These are phyloP conservation scores for Hippophae rhamnoides DNA, from an alignment of 306 rosid species.

Conservation along the genomic window DNA sequence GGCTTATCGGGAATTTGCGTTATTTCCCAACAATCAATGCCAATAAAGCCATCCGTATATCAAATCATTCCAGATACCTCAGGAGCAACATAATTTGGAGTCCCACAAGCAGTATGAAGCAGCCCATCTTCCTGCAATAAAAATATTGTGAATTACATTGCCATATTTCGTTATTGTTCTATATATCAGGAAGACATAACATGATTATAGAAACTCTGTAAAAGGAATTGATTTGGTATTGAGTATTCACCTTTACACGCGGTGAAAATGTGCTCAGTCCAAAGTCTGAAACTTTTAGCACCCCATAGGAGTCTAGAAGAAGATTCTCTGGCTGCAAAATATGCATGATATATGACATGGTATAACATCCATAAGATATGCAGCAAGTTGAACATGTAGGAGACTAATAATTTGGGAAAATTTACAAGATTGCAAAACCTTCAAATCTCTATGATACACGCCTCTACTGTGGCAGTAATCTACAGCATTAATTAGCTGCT, in stretches of 20 bases:
- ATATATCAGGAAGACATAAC: too few species aligned
- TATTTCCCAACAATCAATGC: too few species aligned
- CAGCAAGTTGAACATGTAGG: not conserved
- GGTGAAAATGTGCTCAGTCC: conserved; percentile 94
- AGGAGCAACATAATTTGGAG: conserved; percentile 96
- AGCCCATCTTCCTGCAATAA: conserved; percentile 70
- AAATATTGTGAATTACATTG: conserved; percentile 12
- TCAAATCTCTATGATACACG: conserved; percentile 84
- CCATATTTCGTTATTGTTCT: not conserved
- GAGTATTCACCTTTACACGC: conserved; percentile 74
- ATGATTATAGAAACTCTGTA: not conserved
- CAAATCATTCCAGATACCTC: conserved; percentile 49
- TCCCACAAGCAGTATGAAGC: conserved; percentile 94
- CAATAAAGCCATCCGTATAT: conserved; percentile 8
- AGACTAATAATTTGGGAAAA: not conserved
- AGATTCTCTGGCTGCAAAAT: conserved; percentile 74
- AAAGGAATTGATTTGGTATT: conserved; percentile 1
- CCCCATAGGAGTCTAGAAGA: conserved; percentile 61
- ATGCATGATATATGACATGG: not conserved
- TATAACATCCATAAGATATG: not conserved
- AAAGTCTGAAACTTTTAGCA: conserved; percentile 90
- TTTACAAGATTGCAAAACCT: conserved; percentile 35
- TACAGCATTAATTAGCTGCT: conserved; percentile 86
- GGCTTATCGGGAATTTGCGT: too few species aligned
- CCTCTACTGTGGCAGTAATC: conserved; percentile 97